Base-by-base conservation (phyloP, 2,329 filamentous ascomycete genomes). In the Alternaria sp. region DNA sequence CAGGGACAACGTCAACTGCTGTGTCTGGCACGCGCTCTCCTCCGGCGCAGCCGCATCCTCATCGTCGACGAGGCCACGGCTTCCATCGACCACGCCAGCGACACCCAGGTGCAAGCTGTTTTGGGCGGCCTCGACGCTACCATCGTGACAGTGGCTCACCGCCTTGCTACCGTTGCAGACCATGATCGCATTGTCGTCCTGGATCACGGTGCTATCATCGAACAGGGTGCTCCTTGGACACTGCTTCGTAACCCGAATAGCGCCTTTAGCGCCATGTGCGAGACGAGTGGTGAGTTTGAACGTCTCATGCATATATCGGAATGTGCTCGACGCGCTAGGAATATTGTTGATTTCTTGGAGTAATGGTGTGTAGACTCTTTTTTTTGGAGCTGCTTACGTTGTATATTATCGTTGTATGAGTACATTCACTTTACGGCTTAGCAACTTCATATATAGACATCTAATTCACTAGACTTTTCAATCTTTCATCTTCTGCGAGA, bases 161-260 rank as follows among this genome's bases (percentile, higher is more conserved):
- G 93, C 4, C 81, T 97, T 69, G 88, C 91, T 70, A 97, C 94
- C 1, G 96, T 98, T 62, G 89, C 97, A 61, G 88, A 89, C 23
- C 97, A 97, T 77, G 93, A 98, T 77, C 87, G 93, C 44, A 96
- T 98, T 73, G 93, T 92, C 69, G 94, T 98, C 66, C 95, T 98
- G 92, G 93, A 97, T 70, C 84, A 88, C 39, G 94, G 94, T 0
- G 79, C 80, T 9, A 96, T 98, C 69, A 91, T 90, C 0, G 93
- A 97, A 83, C 81, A 97, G 62, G 94, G 90, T 70, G 83, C 85
- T 10, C 94, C 94, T 36, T 23, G n/a, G 17, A 23, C 14, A 8
- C 39, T 56, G 6, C 42, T 46, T 33, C 42, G 42, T 33, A 13
- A 46, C 28, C 42, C 42, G 3, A 14, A 33, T 7, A 23, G 42